These are phyloP conservation scores for Physocladia obscura DNA, from an alignment of 192 early-diverging fungal genomes.

Conservation along the genomic window DNA sequence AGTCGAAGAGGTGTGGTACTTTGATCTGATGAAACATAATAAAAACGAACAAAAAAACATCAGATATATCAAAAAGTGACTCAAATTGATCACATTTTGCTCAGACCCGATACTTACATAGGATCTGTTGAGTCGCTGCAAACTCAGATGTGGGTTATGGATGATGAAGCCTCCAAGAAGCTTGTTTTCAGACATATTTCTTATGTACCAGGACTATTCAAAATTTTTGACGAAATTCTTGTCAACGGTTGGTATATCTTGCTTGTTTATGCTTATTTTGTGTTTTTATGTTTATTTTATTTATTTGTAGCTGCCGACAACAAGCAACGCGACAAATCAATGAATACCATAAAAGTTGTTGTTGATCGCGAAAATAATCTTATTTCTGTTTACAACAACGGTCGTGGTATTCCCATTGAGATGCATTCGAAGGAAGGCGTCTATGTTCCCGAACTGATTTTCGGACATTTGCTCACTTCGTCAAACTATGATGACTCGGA, in stretches of 20 bases:
- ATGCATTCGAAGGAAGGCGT: constrained; percentile 85
- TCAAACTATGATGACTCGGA: constrained; percentile 96
- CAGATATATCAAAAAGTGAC: constrained; percentile 95
- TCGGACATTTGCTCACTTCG: constrained; percentile 93
- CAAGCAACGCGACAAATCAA: constrained; percentile 84
- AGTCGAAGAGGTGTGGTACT: background rate
- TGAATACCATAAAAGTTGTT: constrained; percentile 85
- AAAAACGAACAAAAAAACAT: background rate
- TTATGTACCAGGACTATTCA: constrained; percentile 87
- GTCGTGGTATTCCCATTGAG: constrained; percentile 89
- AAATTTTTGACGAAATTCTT: constrained; percentile 98
- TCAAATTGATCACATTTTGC: constrained; percentile 91
- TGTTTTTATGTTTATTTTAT: background rate
- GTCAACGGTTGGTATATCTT: constrained; percentile 68
- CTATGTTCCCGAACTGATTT: constrained; percentile 96
- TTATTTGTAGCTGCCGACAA: constrained; percentile 78
- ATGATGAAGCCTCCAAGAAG: constrained; percentile 49
- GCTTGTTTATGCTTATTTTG: no score
- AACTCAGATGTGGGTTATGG: constrained; percentile 84
- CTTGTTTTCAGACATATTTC: constrained; percentile 64
- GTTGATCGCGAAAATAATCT: constrained; percentile 75
- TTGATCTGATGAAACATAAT: no score
- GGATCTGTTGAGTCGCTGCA: constrained; percentile 82
- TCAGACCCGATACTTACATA: constrained; percentile 95
- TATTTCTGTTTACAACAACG: constrained; percentile 93